A percentile compares a stretch with the other conserved stretches of the same genome.
Evolutionary conservation across 495 filamentous ascomycete genomes (phyloP).

Genomic region (Delitschia confertaspora): DNA sequence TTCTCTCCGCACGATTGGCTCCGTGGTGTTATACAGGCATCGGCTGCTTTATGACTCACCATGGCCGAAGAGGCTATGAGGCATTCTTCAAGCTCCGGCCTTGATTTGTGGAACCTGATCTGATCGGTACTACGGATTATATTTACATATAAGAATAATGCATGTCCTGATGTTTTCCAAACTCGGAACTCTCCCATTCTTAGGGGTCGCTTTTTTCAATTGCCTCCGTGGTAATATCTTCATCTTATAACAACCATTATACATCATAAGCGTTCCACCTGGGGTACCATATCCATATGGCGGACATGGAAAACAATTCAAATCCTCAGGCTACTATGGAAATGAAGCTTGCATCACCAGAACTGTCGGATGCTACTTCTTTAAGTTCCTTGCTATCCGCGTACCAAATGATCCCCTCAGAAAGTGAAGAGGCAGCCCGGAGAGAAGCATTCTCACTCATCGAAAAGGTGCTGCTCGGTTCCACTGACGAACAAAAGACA

Average conservation of each 20-base stretch:
- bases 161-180: conserved; percentile 37
- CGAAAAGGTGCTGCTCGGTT: conserved; percentile 32
- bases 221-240: too few species aligned
- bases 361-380: background rate
- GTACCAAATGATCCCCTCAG: conserved; percentile 36
- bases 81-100: too few species aligned
- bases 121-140: too few species aligned
- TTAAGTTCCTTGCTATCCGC: conserved; percentile 2
- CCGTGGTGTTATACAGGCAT: too few species aligned
- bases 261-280: conserved; percentile 51
- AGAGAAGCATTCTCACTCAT: conserved; percentile 39
- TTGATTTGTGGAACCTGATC: too few species aligned
- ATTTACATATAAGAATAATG: too few species aligned
- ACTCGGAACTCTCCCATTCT: too few species aligned
- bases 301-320: background rate
- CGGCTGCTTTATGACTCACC: too few species aligned
- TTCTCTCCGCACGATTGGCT: too few species aligned
- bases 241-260: too few species aligned
- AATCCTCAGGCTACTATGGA: background rate
- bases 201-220: too few species aligned
- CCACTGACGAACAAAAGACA: conserved; percentile 11
- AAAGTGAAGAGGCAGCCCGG: conserved; percentile 36
- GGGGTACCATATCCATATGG: conserved; percentile 32
- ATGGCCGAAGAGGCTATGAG: too few species aligned
- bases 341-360: background rate